A percentile compares a stretch with the other conserved stretches of the same genome.
Conservation (phyloP, 495 filamentous ascomycete genomes). For the Penicillium pancosmium region DNA sequence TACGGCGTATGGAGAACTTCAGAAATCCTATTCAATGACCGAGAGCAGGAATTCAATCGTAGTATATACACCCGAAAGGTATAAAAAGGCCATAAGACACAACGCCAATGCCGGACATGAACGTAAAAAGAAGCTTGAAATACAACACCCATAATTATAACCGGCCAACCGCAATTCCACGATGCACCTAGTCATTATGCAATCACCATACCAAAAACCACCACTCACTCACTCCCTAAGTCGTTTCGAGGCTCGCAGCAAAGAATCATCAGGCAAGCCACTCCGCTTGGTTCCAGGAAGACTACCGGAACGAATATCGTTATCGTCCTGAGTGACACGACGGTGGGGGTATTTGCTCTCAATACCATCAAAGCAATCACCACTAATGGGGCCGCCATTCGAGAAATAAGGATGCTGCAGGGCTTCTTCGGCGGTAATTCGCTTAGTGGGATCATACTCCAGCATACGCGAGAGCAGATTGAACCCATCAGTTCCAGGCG, state of each 20-base stretch:
- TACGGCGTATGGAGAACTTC: not conserved
- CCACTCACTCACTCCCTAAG: conserved; percentile 51
- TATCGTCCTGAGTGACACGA: conserved; percentile 89
- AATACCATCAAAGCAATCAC: conserved; percentile 89
- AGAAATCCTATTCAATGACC: not conserved
- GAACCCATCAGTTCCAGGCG: conserved; percentile 75
- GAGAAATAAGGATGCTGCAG: conserved; percentile 87
- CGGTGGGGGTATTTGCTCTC: conserved; percentile 87
- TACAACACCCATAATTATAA: conserved; percentile 1
- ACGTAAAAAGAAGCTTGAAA: conserved; percentile 3
- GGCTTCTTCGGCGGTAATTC: conserved; percentile 82
- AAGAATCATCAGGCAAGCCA: conserved; percentile 80
- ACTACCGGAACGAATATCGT: conserved; percentile 86
- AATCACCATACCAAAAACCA: not conserved
- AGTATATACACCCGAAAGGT: conserved; percentile 10
- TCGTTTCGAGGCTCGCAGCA: conserved; percentile 54
- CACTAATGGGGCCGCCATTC: conserved; percentile 61
- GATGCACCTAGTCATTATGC: not conserved
- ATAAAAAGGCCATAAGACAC: not conserved
- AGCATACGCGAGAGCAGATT: conserved; percentile 78
- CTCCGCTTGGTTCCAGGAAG: conserved; percentile 90
- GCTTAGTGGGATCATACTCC: conserved; percentile 89
- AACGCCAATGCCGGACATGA: conserved; percentile 15
- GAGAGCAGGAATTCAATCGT: not conserved
- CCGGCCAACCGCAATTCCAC: not conserved